A percentile compares a stretch with the other conserved stretches of the same genome.
Evolutionary conservation across 2,329 filamentous ascomycete genomes (phyloP).

Genomic region (Claviceps sorghi): DNA sequence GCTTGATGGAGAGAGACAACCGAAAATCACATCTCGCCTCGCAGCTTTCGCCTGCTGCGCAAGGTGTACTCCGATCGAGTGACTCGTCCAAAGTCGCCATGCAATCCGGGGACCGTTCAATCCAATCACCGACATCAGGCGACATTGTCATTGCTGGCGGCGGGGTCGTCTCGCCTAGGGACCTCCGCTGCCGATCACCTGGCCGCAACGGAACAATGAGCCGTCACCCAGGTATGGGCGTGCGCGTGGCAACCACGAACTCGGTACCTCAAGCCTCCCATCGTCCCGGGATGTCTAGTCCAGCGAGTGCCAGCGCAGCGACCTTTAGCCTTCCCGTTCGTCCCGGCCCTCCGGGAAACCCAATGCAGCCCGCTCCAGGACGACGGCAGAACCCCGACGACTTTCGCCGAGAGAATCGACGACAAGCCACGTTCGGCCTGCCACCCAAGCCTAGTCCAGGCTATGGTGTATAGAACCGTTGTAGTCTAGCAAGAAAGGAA

Average conservation of each 20-base stretch:
- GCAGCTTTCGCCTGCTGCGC: constrained; percentile 61
- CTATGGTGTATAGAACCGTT: constrained; percentile 18
- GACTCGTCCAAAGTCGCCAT: constrained; percentile 39
- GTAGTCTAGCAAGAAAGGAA: background rate
- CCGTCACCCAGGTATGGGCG: constrained; percentile 41
- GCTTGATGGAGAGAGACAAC: constrained; percentile 88
- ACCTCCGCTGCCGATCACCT: constrained; percentile 37
- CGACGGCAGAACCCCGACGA: constrained; percentile 43
- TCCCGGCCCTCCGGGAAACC: constrained; percentile 42
- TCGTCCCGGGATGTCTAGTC: constrained; percentile 23
- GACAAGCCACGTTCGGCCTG: constrained; percentile 39
- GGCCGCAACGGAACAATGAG: constrained; percentile 30
- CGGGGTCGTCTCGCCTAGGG: constrained; percentile 38
- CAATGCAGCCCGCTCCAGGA: constrained; percentile 45
- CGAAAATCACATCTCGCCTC: constrained; percentile 86
- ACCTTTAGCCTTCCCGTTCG: constrained; percentile 52
- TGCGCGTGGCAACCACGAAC: constrained; percentile 35
- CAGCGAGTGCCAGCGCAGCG: constrained; percentile 28
- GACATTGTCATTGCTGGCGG: constrained; percentile 54
- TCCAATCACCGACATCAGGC: constrained; percentile 52
- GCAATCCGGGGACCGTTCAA: constrained; percentile 28
- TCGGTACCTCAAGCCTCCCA: constrained; percentile 34
- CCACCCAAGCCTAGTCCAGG: constrained; percentile 27
- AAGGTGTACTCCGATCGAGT: constrained; percentile 54
- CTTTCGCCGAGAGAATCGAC: constrained; percentile 33